Evolutionary conservation across 495 filamentous ascomycete species (phyloP).

Genomic region (Tuber indicum): DNA sequence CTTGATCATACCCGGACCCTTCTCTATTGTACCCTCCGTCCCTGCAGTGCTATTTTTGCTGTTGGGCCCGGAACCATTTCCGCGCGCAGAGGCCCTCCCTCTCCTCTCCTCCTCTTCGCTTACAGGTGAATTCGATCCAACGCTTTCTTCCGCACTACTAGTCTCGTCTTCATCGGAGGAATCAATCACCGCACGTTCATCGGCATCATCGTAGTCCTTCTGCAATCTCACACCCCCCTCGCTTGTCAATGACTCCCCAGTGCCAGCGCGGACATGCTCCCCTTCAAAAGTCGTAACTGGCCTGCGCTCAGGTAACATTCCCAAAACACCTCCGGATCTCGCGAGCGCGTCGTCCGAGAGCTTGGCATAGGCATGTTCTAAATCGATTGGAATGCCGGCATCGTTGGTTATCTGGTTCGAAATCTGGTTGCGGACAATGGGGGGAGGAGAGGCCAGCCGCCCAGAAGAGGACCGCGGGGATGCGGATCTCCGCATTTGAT

Average conservation of each 20-base stretch:
- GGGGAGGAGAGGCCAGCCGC: slow-evolving; percentile 31
- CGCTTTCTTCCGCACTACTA: slow-evolving; percentile 48
- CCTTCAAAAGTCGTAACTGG: slow-evolving; percentile 36
- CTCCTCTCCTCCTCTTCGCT: slow-evolving; percentile 47
- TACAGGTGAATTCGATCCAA: slow-evolving; percentile 50
- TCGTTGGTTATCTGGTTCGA: slow-evolving; percentile 21
- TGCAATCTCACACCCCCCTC: slow-evolving; percentile 54
- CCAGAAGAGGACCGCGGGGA: slow-evolving; percentile 32
- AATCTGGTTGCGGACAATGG: slow-evolving; percentile 14
- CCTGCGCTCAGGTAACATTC: slow-evolving; percentile 40
- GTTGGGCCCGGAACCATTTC: slow-evolving; percentile 13
- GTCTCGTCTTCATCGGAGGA: slow-evolving; percentile 51
- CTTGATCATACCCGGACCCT: slow-evolving; percentile 41
- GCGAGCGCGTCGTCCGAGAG: slow-evolving; percentile 38
- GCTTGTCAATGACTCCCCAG: slow-evolving; percentile 42
- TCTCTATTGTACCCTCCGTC: slow-evolving; percentile 45
- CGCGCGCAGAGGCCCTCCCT: slow-evolving; percentile 36
- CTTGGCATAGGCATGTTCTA: slow-evolving; percentile 36
- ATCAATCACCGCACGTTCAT: slow-evolving; percentile 50
- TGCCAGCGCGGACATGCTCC: slow-evolving; percentile 32
- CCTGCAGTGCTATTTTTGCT: slow-evolving; percentile 49
- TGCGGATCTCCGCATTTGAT: slow-evolving; percentile 25
- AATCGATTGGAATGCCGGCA: slow-evolving; percentile 27
- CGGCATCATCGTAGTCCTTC: slow-evolving; percentile 67
- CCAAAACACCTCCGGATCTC: slow-evolving; percentile 36